Percentiles rank a stretch among this genome's conserved stretches.
Conservation (phyloP, 306 rosid species). For the Casuarina cunninghamiana region DNA sequence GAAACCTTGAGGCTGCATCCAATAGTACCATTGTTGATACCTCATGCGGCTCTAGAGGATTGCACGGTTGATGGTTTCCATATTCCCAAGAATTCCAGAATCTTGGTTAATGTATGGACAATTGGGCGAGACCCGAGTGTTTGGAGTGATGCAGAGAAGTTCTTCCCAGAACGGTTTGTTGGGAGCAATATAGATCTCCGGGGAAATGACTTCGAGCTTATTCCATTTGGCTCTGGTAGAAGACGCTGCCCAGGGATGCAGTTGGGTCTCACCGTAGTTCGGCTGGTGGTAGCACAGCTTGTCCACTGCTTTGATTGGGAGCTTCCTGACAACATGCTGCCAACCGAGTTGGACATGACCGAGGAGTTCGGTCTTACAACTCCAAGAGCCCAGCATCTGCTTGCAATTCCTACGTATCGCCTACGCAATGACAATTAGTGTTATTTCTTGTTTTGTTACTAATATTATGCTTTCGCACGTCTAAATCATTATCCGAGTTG, state of each 20-base stretch:
- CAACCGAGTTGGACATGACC: conserved; percentile 38
- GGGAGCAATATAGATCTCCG: conserved; percentile 26
- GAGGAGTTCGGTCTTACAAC: conserved; percentile 35
- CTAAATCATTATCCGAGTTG: no score
- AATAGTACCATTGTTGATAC: conserved; percentile 54
- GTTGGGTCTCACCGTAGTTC: conserved; percentile 24
- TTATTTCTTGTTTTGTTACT: background rate
- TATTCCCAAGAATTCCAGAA: conserved; percentile 44
- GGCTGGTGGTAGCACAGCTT: conserved; percentile 34
- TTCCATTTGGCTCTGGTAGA: conserved; percentile 43
- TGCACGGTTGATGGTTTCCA: conserved; percentile 45
- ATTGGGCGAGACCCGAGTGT: conserved; percentile 32
- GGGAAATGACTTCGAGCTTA: conserved; percentile 36
- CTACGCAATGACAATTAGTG: background rate
- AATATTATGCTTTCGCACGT: no score
- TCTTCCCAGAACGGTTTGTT: conserved; percentile 33
- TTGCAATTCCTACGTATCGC: conserved; percentile 35
- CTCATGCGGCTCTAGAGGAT: conserved; percentile 53
- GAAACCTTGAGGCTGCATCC: conserved; percentile 67
- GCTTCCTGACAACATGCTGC: conserved; percentile 32
- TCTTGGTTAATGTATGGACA: conserved; percentile 33
- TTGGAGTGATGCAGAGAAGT: conserved; percentile 39
- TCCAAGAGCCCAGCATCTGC: conserved; percentile 31
- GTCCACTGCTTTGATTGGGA: conserved; percentile 45
- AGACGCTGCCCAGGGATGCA: conserved; percentile 42